phyloP scores from a whole-genome alignment of 257 asterid genomes.

The Nicotiana tomentosiformis region DNA sequence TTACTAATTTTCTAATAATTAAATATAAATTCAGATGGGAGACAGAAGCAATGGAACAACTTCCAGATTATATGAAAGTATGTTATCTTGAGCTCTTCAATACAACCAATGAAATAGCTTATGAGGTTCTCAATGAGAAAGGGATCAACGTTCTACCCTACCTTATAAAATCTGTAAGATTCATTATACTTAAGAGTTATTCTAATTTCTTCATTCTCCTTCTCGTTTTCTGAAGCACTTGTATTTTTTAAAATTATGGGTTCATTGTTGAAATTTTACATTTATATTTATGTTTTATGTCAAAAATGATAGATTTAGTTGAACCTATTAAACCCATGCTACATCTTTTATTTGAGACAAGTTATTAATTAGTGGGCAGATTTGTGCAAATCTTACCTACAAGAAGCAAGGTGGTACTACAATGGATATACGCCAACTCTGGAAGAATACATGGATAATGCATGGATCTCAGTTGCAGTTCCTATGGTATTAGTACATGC shows the following conservation, averaged over 20 bases:
- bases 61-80: slow-evolving; percentile 26
- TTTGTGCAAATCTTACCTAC: slow-evolving; percentile 18
- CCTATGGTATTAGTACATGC: slow-evolving; percentile 24
- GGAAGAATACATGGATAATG: slow-evolving; percentile 34
- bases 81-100: slow-evolving; percentile 19
- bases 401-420: slow-evolving; percentile 38
- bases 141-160: background rate
- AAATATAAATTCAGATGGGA: slow-evolving; percentile 18
- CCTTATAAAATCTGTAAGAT: no score
- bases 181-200: background rate
- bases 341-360: background rate
- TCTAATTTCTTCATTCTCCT: no score
- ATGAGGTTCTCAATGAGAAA: slow-evolving; percentile 13
- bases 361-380: background rate
- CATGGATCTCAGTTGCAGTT: slow-evolving; percentile 31
- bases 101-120: slow-evolving; percentile 17
- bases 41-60: slow-evolving; percentile 8
- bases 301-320: no score
- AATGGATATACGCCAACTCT: slow-evolving; percentile 22
- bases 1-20: no score
- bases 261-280: no score
- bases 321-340: no score
- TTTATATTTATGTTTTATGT: no score
- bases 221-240: no score
- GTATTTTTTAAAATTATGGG: no score